Evolutionary conservation across 2,329 filamentous ascomycete genomes (phyloP).

Genomic region (Cordyceps fumosorosea): DNA sequence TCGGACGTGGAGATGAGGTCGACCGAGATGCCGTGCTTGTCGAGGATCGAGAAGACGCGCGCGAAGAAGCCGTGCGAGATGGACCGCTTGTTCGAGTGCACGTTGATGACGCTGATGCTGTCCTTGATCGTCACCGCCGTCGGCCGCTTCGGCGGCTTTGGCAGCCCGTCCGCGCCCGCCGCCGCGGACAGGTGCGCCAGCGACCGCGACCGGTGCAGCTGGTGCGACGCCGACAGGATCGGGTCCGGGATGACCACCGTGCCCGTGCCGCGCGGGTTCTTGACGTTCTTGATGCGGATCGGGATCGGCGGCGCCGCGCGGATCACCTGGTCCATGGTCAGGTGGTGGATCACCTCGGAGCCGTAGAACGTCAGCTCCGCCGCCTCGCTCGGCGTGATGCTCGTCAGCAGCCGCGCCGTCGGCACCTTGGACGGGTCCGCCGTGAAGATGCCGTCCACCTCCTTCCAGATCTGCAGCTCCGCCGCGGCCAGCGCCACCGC

Average conservation of each 20-base stretch:
- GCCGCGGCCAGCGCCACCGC: slow-evolving; percentile 81
- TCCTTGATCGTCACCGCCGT: slow-evolving; percentile 96
- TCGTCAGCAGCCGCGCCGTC: slow-evolving; percentile 79
- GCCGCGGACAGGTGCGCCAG: neutral
- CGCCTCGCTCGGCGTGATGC: slow-evolving; percentile 89
- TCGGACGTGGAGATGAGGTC: slow-evolving; percentile 95
- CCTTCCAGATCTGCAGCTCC: slow-evolving; percentile 97
- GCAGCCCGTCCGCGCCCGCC: slow-evolving; percentile 26
- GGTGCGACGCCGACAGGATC: slow-evolving; percentile 46
- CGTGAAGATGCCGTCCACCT: slow-evolving; percentile 91
- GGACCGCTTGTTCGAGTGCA: slow-evolving; percentile 94
- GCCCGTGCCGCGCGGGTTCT: slow-evolving; percentile 72
- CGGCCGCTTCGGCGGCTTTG: slow-evolving; percentile 62
- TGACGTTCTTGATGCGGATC: slow-evolving; percentile 88
- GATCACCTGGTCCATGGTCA: slow-evolving; percentile 96
- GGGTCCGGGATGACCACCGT: slow-evolving; percentile 79
- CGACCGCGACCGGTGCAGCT: slow-evolving; percentile 44
- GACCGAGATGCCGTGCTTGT: slow-evolving; percentile 80
- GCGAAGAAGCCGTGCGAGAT: slow-evolving; percentile 95
- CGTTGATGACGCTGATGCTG: slow-evolving; percentile 93
- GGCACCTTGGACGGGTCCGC: slow-evolving; percentile 84
- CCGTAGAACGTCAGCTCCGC: slow-evolving; percentile 93
- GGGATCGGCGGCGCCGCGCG: slow-evolving; percentile 72
- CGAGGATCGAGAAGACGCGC: slow-evolving; percentile 84
- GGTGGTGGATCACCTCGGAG: slow-evolving; percentile 95